Evolutionary conservation across 2,329 filamentous ascomycete species (phyloP).

Genomic region (Neonectria punicea): DNA sequence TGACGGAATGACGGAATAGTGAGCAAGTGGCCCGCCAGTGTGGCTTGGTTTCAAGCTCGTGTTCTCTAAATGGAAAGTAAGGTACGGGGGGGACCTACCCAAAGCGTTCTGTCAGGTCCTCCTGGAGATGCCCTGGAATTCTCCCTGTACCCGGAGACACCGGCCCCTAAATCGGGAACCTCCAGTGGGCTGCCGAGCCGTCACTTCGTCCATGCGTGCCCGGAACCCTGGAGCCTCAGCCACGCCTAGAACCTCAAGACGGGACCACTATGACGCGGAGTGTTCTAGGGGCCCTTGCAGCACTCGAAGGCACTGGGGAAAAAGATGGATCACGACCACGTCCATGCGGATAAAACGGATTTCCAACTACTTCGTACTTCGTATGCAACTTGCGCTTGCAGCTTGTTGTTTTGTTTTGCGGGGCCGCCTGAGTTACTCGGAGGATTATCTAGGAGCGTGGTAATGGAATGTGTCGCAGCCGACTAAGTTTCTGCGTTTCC

Average conservation of each 20-base stretch:
- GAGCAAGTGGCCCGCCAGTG: neutral
- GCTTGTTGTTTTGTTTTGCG: neutral
- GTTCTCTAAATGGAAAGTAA: neutral
- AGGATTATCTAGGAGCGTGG: too few species aligned
- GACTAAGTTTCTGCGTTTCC: too few species aligned
- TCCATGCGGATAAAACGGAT: too few species aligned
- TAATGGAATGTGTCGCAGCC: too few species aligned
- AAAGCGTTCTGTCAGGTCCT: neutral
- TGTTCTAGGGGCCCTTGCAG: slow-evolving; percentile 1
- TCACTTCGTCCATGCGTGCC: neutral
- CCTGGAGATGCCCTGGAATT: slow-evolving; percentile 5
- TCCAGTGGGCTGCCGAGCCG: neutral
- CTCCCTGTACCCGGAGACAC: slow-evolving; percentile 9
- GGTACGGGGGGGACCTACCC: too few species aligned
- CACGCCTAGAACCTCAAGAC: slow-evolving; percentile 3
- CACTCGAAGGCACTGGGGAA: neutral
- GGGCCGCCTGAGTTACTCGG: too few species aligned
- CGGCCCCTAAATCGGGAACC: neutral
- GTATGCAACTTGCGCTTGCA: too few species aligned
- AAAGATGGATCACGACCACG: neutral
- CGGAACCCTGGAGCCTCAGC: slow-evolving; percentile 1
- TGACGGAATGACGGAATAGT: neutral
- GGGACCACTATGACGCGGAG: slow-evolving; percentile 22
- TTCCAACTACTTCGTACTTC: too few species aligned
- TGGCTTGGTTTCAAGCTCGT: slow-evolving; percentile 23